Evolutionary conservation across 1,284 basidiomycete genomes (phyloP).

Genomic region (Neonothopanus nambi): DNA sequence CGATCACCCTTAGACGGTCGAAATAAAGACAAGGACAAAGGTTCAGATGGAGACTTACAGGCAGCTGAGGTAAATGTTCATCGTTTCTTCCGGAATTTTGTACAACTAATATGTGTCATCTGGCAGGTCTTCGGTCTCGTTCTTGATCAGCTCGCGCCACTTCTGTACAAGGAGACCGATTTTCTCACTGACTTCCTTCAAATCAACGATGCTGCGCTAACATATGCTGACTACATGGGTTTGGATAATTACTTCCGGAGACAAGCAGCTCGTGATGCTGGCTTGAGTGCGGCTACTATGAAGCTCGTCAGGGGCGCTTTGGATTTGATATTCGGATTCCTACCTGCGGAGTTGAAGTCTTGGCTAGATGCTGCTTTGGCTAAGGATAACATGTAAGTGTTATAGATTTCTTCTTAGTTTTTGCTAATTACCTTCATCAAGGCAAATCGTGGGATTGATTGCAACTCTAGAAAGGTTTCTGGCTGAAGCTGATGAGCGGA

Average conservation of each 20-base stretch:
- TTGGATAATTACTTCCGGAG: slow-evolving; percentile 93
- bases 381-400: slow-evolving; percentile 75
- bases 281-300: slow-evolving; percentile 65
- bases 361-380: slow-evolving; percentile 83
- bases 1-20: slow-evolving; percentile 67
- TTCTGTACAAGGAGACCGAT: slow-evolving; percentile 81
- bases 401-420: not conserved
- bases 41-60: slow-evolving; percentile 55
- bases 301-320: slow-evolving; percentile 87
- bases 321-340: slow-evolving; percentile 94
- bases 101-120: slow-evolving; percentile 10
- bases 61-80: slow-evolving; percentile 62
- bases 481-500: slow-evolving; percentile 76
- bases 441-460: slow-evolving; percentile 86
- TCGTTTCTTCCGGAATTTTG: slow-evolving; percentile 1
- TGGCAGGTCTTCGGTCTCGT: slow-evolving; percentile 73
- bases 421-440: slow-evolving; percentile 31
- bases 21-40: slow-evolving; percentile 61
- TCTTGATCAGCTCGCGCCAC: slow-evolving; percentile 75
- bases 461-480: slow-evolving; percentile 81
- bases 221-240: slow-evolving; percentile 95
- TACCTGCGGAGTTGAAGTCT: slow-evolving; percentile 79
- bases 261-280: slow-evolving; percentile 77
- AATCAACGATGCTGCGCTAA: slow-evolving; percentile 84
- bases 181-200: slow-evolving; percentile 94